Evolutionary conservation across 2,329 filamentous ascomycete genomes (phyloP).

Genomic region (Fusarium xyrophilum): DNA sequence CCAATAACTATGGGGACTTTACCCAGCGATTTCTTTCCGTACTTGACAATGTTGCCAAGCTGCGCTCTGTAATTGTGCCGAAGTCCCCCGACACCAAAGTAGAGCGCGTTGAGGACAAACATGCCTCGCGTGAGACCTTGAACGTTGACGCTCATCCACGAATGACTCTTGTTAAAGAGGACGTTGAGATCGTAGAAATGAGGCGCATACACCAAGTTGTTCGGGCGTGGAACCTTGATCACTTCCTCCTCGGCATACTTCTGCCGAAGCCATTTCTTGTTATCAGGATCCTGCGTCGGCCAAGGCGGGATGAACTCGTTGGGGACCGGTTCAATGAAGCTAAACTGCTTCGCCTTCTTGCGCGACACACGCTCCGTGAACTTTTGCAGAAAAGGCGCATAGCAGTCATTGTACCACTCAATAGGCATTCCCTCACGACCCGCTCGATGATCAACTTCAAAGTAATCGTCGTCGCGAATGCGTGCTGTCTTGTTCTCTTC

Average conservation of each 20-base stretch:
- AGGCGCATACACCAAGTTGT: slow-evolving; percentile 50
- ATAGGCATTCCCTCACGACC: slow-evolving; percentile 45
- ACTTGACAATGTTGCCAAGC: slow-evolving; percentile 46
- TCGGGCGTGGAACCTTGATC: slow-evolving; percentile 40
- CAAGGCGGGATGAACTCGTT: slow-evolving; percentile 52
- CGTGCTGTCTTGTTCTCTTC: slow-evolving; percentile 40
- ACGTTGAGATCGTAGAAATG: slow-evolving; percentile 55
- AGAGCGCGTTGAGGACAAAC: slow-evolving; percentile 51
- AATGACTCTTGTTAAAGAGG: slow-evolving; percentile 48
- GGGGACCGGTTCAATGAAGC: slow-evolving; percentile 52
- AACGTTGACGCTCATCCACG: slow-evolving; percentile 50
- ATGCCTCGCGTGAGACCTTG: slow-evolving; percentile 50
- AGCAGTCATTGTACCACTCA: slow-evolving; percentile 53
- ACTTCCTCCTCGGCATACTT: slow-evolving; percentile 42
- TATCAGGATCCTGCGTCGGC: slow-evolving; percentile 30
- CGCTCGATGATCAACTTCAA: slow-evolving; percentile 49
- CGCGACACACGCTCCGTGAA: slow-evolving; percentile 47
- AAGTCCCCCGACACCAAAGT: slow-evolving; percentile 49
- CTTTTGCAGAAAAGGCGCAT: slow-evolving; percentile 49
- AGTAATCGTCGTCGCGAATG: slow-evolving; percentile 45
- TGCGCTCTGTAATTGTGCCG: slow-evolving; percentile 50
- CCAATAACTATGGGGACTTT: slow-evolving; percentile 49
- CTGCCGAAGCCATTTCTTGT: slow-evolving; percentile 18
- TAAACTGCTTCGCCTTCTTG: slow-evolving; percentile 41
- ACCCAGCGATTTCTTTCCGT: slow-evolving; percentile 46